Evolutionary conservation across 1,139 yeast species (phyloP).

Genomic region (Geotrichum candidum): DNA sequence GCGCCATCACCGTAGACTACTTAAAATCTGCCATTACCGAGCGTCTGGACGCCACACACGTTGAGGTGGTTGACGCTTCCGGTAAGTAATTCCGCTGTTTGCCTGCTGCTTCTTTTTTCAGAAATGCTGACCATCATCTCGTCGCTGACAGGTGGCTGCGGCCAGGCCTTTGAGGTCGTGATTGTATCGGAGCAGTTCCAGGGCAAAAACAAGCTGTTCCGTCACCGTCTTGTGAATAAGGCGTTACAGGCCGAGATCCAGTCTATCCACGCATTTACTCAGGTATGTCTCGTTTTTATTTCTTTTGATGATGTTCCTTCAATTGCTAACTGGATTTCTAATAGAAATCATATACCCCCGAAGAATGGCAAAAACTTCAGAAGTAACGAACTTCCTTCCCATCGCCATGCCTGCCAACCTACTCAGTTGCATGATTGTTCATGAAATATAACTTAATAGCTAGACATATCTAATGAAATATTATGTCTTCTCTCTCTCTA

Average conservation of each 20-base stretch:
- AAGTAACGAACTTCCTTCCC: not conserved
- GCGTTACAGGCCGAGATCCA: constrained; percentile 79
- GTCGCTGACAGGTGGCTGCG: constrained; percentile 57
- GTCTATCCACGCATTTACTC: constrained; percentile 89
- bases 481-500: not conserved
- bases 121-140: not conserved
- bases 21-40: constrained; percentile 31
- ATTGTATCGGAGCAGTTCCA: constrained; percentile 70
- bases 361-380: constrained; percentile 27
- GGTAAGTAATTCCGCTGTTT: constrained; percentile 24
- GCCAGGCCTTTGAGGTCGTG: constrained; percentile 73
- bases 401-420: not conserved
- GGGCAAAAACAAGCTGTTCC: constrained; percentile 77
- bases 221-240: constrained; percentile 79
- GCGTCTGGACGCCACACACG: constrained; percentile 35
- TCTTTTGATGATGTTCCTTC: not conserved
- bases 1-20: constrained; percentile 23
- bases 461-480: not conserved
- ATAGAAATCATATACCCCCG: constrained; percentile 30
- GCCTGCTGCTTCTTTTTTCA: not conserved
- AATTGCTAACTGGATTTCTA: not conserved
- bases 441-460: not conserved
- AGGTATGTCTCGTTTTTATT: constrained; percentile 49
- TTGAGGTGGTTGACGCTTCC: constrained; percentile 37
- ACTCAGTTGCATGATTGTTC: not conserved